Conservation (phyloP, 805 yeast species). For the Ogataea henricii region DNA sequence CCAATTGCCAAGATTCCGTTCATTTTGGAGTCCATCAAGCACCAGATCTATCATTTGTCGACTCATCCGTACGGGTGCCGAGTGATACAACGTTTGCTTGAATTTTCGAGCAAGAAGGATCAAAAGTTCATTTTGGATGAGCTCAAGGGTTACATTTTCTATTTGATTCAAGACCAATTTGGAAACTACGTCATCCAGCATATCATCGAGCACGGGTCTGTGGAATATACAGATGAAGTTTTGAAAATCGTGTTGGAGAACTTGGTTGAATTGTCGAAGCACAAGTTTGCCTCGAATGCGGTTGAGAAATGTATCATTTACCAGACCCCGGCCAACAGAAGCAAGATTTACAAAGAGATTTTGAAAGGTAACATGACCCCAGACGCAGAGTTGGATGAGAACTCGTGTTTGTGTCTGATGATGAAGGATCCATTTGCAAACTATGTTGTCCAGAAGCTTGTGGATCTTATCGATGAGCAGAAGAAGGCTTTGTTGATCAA, state of each 20-base stretch:
- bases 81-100: constrained; percentile 89
- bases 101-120: constrained; percentile 67
- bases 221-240: constrained; percentile 56
- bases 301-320: constrained; percentile 88
- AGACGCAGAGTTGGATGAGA: constrained; percentile 53
- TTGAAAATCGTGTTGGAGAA: constrained; percentile 65
- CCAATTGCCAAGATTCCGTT: constrained; percentile 72
- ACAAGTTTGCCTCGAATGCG: constrained; percentile 96
- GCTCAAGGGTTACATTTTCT: constrained; percentile 68
- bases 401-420: constrained; percentile 80
- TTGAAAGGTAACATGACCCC: constrained; percentile 50
- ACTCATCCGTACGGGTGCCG: constrained; percentile 98
- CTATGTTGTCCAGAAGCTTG: constrained; percentile 93
- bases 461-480: constrained; percentile 72
- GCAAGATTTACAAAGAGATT: constrained; percentile 64
- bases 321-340: constrained; percentile 66
- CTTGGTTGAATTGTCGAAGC: constrained; percentile 79
- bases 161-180: constrained; percentile 90
- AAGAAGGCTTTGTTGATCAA: constrained; percentile 70
- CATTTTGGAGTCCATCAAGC: constrained; percentile 68
- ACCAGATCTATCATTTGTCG: constrained; percentile 78
- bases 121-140: constrained; percentile 69
- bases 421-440: constrained; percentile 98
- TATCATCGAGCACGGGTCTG: constrained; percentile 80
- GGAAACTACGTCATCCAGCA: constrained; percentile 98